Evolutionary conservation across 2,329 filamentous ascomycete genomes (phyloP).

Genomic region (Cladobotryum mycophilum): DNA sequence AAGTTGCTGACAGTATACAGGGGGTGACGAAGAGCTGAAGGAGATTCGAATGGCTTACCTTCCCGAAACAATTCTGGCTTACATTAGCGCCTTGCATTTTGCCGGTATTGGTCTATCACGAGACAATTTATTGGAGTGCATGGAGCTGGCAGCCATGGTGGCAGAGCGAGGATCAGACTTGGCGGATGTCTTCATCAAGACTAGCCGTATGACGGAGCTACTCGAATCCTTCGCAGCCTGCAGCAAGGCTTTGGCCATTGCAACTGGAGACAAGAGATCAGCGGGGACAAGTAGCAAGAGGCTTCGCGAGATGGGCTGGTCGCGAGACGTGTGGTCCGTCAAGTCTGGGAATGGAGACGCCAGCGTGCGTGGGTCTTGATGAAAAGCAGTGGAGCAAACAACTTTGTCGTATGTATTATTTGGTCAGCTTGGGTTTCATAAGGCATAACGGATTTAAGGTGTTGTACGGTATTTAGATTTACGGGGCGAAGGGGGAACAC

Average conservation of each 20-base stretch:
- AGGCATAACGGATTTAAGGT: neutral
- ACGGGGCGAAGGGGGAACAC: neutral
- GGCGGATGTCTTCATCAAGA: constrained; percentile 56
- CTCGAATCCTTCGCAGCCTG: constrained; percentile 70
- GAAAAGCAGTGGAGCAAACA: neutral
- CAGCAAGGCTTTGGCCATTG: constrained; percentile 63
- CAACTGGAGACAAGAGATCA: constrained; percentile 48
- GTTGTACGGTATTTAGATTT: neutral
- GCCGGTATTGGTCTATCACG: constrained; percentile 68
- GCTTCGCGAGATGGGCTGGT: constrained; percentile 56
- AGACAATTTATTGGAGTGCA: constrained; percentile 72
- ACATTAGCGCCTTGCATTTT: constrained; percentile 73
- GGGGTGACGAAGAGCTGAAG: constrained; percentile 54
- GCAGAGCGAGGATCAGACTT: constrained; percentile 66
- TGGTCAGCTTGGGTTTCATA: constrained; percentile 6
- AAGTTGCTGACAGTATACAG: neutral
- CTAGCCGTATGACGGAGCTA: constrained; percentile 66
- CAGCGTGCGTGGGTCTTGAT: constrained; percentile 3
- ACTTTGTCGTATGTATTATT: constrained; percentile 4
- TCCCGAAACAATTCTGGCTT: constrained; percentile 79
- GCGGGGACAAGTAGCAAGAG: constrained; percentile 49
- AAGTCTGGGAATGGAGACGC: constrained; percentile 23
- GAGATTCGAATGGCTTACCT: constrained; percentile 71
- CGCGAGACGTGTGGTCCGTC: constrained; percentile 55
- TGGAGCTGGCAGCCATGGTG: constrained; percentile 75